These are phyloP conservation scores for Salvia rosmarinus DNA, from an alignment of 257 asterid species.

Conservation along the genomic window DNA sequence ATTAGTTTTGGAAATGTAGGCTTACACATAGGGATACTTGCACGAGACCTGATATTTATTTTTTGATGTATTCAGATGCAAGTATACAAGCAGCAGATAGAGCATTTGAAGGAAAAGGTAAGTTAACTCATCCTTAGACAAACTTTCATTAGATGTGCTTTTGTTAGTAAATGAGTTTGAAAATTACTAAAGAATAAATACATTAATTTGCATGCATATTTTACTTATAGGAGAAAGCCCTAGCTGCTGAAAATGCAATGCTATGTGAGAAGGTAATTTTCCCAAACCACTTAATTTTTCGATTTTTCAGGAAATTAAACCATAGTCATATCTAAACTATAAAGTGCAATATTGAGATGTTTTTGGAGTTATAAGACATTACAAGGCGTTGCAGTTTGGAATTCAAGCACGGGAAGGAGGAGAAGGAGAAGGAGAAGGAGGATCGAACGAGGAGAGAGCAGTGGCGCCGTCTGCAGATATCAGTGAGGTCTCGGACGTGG, in stretches of 20 bases:
- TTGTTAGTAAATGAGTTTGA: neutral
- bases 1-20: neutral
- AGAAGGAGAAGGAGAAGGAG: conserved; percentile 12
- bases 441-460: conserved; percentile 45
- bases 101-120: conserved; percentile 80
- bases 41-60: neutral
- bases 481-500: conserved; percentile 80
- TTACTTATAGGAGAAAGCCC: conserved; percentile 58
- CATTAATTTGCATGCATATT: conserved; percentile 10
- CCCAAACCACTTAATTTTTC: neutral
- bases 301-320: too few species aligned
- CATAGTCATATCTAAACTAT: too few species aligned
- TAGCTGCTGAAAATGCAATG: conserved; percentile 75
- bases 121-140: neutral
- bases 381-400: conserved; percentile 44
- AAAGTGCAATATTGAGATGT: neutral
- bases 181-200: neutral
- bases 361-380: neutral
- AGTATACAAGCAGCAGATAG: conserved; percentile 74
- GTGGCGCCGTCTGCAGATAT: conserved; percentile 44
- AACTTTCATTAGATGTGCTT: too few species aligned
- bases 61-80: conserved; percentile 53
- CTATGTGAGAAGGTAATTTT: conserved; percentile 67
- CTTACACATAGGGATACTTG: neutral
- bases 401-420: conserved; percentile 29